Evolutionary conservation across 345 rosid species (phyloP), one percentile per base, ranked within the genome.

Genomic region (Streptanthus diversifolius): DNA sequence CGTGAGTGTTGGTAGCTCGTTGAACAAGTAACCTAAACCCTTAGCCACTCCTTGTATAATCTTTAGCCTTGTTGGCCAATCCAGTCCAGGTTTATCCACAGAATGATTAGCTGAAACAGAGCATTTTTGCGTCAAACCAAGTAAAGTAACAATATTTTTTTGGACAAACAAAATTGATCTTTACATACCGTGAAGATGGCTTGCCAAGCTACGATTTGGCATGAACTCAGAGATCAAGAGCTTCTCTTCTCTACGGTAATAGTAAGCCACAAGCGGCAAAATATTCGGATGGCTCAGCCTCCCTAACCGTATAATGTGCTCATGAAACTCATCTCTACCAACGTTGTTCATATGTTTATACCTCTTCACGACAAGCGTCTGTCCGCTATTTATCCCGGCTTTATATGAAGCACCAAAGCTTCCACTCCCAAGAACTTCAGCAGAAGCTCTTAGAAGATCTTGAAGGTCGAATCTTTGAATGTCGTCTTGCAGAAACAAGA

Each of bases 371-470:
- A 90, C 96, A 51, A 85, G n/a, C 1, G 79, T 58, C 41, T 63
- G 63, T 5, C 83, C 86, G 1, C 40, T 49, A 52, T 33, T 27
- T 27, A 85, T 80, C 7, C 64, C 79, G 0, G 96, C 88, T 70
- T 90, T 90, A 52, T 86, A 90, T 3, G 96, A 88, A 61, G 91
- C 82, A 25, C 96, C 93, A 54, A 86, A 90, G 27, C 87, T 86
- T 54, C 93, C 96, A 65, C 96, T 90, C 30, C 96, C 96, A 70
- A 90, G 69, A 30, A 90, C 90, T 72, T 90, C 91, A 5, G 96
- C 96, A 1, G 96, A 86, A 1, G 91, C 87, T 75, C 72, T 84
- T 4, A 90, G 77, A 82, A 90, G 70, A 68, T 88, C 93, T 57
- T 85, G 93, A 72, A 90, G 71, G 68, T 85, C 96, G 56, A 90